Percentiles rank a stretch among this genome's conserved stretches.
Conservation (phyloP, 2,329 filamentous ascomycete genomes). For the Arthrinium puccinioides region DNA sequence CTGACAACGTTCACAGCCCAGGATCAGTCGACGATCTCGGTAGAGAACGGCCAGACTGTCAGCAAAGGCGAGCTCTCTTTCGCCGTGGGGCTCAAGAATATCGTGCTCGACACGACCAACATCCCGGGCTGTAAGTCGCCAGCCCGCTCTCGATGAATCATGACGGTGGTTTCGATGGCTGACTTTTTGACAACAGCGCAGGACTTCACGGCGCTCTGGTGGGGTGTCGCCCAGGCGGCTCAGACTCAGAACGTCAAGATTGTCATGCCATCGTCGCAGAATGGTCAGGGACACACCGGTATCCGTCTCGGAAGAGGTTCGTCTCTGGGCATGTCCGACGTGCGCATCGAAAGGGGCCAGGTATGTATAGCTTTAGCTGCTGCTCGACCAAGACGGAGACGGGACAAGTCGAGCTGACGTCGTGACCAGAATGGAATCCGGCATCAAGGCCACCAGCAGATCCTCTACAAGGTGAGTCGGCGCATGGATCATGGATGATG, state of each 20-base stretch:
- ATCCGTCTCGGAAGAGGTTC: constrained; percentile 33
- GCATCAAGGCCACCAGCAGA: constrained; percentile 35
- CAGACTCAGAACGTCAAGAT: constrained; percentile 37
- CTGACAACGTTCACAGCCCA: neutral
- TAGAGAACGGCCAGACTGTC: too few species aligned
- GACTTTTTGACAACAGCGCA: constrained; percentile 14
- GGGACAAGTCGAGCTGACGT: constrained; percentile 17
- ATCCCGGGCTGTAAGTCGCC: constrained; percentile 21
- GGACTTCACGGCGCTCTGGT: constrained; percentile 31
- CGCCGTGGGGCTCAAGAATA: constrained; percentile 34
- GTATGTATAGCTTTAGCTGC: too few species aligned
- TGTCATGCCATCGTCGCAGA: constrained; percentile 26
- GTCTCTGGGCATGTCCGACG: constrained; percentile 31
- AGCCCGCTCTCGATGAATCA: too few species aligned
- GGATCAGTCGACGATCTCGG: too few species aligned
- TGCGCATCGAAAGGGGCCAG: constrained; percentile 31
- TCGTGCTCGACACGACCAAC: constrained; percentile 33
- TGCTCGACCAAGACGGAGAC: too few species aligned
- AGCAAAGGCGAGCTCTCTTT: constrained; percentile 35
- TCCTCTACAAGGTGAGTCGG: constrained; percentile 34
- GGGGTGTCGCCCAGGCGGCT: constrained; percentile 36
- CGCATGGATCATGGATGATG: too few species aligned
- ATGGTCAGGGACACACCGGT: constrained; percentile 31
- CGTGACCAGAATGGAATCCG: constrained; percentile 30
- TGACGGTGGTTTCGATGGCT: neutral